Conservation (phyloP, 306 rosid species). For the Vigna unguiculata region DNA sequence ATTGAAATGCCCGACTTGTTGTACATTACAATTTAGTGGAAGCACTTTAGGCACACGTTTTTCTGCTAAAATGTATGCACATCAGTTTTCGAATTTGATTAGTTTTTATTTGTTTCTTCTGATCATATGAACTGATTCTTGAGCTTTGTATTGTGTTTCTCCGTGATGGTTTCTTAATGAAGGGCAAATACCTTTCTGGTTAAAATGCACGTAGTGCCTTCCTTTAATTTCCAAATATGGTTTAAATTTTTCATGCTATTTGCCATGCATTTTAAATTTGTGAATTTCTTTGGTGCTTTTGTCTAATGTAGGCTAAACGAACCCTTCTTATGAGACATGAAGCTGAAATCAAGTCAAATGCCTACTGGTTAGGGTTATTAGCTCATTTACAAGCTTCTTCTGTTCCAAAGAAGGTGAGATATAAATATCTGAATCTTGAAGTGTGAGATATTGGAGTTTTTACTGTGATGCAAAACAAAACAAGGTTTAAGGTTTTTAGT, state of each 20-base stretch:
- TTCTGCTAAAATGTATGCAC: conserved; percentile 14
- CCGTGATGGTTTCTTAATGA: conserved; percentile 1
- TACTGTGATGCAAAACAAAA: conserved; percentile 32
- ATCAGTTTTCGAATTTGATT: neutral
- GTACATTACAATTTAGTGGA: conserved; percentile 31
- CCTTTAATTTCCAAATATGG: conserved; percentile 21
- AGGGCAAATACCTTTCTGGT: conserved; percentile 19
- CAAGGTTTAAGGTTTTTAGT: conserved; percentile 22
- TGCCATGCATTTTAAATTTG: conserved; percentile 24
- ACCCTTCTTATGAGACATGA: conserved; percentile 97
- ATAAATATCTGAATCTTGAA: conserved; percentile 29
- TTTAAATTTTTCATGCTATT: conserved; percentile 17
- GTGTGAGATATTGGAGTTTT: conserved; percentile 17
- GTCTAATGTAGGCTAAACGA: conserved; percentile 74
- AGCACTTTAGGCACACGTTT: neutral
- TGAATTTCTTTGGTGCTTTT: conserved; percentile 36
- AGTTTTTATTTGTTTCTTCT: neutral
- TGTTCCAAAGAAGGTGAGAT: conserved; percentile 94
- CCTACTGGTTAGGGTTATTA: conserved; percentile 93
- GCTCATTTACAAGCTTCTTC: conserved; percentile 96
- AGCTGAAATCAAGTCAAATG: conserved; percentile 97
- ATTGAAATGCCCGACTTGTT: conserved; percentile 26
- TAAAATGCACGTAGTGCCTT: conserved; percentile 18
- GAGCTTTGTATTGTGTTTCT: conserved; percentile 14
- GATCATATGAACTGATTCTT: conserved; percentile 6